These are phyloP conservation scores for Sporothrix euskadiensis DNA, from an alignment of 2,329 filamentous ascomycete genomes.

Conservation along the genomic window DNA sequence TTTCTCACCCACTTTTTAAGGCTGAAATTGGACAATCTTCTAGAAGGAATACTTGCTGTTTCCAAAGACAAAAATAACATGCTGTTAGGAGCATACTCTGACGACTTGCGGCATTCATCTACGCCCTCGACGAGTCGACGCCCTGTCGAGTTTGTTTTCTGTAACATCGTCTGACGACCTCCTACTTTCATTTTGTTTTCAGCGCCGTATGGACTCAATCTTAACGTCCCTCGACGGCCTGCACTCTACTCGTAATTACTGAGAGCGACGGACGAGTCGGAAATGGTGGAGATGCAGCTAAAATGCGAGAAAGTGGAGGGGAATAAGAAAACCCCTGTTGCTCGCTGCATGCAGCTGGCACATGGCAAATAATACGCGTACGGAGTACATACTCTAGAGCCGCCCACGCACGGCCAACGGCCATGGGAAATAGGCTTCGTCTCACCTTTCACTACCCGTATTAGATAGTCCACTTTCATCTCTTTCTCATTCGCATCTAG, in stretches of 20 bases:
- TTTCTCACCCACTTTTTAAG: conserved; percentile 5
- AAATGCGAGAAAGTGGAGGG: not conserved
- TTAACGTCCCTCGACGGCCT: not conserved
- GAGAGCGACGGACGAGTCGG: not conserved
- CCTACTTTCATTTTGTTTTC: not conserved
- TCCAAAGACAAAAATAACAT: not conserved
- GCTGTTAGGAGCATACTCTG: not conserved
- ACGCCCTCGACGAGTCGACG: not conserved
- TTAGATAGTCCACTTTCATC: not conserved
- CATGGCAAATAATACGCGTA: conserved; percentile 5
- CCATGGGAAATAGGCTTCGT: conserved; percentile 10
- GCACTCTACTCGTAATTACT: not conserved
- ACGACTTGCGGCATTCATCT: not conserved
- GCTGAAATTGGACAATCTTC: conserved; percentile 19
- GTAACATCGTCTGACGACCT: not conserved
- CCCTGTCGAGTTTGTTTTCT: not conserved
- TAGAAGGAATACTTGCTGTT: not conserved
- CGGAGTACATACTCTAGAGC: not conserved
- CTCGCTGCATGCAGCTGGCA: not conserved
- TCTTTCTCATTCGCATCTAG: not conserved
- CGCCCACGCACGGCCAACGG: not conserved
- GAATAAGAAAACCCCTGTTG: not conserved
- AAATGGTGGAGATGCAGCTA: not conserved
- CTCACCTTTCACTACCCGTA: conserved; percentile 2
- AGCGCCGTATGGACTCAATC: not conserved